These are phyloP conservation scores for Peniophora sp. DNA, from an alignment of 1,284 basidiomycete genomes.

Conservation along the genomic window DNA sequence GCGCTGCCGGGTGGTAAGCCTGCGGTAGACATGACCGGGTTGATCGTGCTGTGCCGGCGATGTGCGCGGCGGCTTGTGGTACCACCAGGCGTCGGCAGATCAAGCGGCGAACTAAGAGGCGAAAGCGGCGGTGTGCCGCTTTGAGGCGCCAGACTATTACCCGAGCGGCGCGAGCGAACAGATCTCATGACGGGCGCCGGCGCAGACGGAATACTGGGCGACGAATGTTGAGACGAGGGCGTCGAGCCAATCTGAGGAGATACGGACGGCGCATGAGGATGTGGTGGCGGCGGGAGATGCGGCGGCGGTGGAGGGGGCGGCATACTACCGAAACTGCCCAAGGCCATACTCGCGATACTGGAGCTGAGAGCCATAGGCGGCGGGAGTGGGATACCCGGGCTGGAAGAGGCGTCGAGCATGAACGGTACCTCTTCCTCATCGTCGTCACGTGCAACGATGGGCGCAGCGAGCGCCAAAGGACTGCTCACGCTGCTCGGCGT, in stretches of 20 bases:
- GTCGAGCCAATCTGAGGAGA: no score
- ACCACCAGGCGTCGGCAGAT: conserved; percentile 23
- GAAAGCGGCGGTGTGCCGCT: conserved; percentile 58
- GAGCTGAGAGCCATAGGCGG: conserved; percentile 10
- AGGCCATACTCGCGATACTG: no score
- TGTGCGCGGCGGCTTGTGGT: conserved; percentile 41
- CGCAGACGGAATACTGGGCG: conserved; percentile 22
- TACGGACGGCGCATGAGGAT: no score
- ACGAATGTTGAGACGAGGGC: no score
- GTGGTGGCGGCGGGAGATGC: no score
- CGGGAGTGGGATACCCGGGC: conserved; percentile 42
- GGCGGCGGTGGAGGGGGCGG: no score
- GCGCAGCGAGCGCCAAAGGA: conserved; percentile 71
- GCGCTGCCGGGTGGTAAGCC: conserved; percentile 25
- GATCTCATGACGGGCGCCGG: conserved; percentile 2
- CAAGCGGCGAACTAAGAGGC: conserved; percentile 56
- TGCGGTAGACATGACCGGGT: conserved; percentile 53
- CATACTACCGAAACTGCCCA: no score
- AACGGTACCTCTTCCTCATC: conserved; percentile 48
- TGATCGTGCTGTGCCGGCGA: conserved; percentile 68
- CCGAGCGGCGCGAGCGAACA: conserved; percentile 53
- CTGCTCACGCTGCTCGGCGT: conserved; percentile 81
- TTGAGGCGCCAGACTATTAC: conserved; percentile 54
- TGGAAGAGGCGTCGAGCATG: conserved; percentile 23
- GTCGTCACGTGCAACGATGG: conserved; percentile 64